Percentiles rank a stretch among this genome's conserved stretches.
Conservation (phyloP, 306 rosid genomes). For the Rosa rugosa region DNA sequence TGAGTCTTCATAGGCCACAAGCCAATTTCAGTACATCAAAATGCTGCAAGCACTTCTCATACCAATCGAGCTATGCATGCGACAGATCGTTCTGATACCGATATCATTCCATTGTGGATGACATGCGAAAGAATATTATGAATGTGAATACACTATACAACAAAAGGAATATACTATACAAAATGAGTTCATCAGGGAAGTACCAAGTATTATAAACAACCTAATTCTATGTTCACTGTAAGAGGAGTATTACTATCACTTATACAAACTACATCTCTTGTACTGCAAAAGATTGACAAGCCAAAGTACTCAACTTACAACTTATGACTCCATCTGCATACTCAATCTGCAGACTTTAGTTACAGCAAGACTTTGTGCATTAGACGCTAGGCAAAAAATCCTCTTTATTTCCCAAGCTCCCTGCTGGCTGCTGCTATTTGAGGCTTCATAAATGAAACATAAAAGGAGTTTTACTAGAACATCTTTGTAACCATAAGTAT, state of each 20-base stretch:
- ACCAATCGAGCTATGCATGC: not conserved
- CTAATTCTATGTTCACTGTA: conserved; percentile 20
- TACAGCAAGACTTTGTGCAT: conserved; percentile 9
- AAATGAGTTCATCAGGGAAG: not conserved
- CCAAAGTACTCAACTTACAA: conserved; percentile 8
- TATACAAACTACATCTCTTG: conserved; percentile 7
- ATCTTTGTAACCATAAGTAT: not conserved
- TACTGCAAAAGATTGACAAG: conserved; percentile 18
- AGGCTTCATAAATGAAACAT: not conserved
- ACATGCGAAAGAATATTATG: not conserved
- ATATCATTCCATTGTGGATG: not conserved
- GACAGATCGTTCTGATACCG: too few relatives aligned
- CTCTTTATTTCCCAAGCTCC: not conserved
- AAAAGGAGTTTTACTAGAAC: not conserved
- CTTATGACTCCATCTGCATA: not conserved
- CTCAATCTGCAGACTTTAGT: not conserved
- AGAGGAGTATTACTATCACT: not conserved
- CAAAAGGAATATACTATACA: not conserved
- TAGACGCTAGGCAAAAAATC: not conserved
- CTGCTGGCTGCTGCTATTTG: not conserved
- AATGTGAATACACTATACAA: not conserved
- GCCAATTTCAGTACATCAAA: not conserved
- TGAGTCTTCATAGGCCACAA: not conserved
- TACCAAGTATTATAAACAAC: not conserved
- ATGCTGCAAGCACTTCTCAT: not conserved